A percentile compares a stretch with the other conserved stretches of the same genome.
phyloP scores from a whole-genome alignment of 2,329 filamentous ascomycete genomes.

The Parastagonospora nodorum region DNA sequence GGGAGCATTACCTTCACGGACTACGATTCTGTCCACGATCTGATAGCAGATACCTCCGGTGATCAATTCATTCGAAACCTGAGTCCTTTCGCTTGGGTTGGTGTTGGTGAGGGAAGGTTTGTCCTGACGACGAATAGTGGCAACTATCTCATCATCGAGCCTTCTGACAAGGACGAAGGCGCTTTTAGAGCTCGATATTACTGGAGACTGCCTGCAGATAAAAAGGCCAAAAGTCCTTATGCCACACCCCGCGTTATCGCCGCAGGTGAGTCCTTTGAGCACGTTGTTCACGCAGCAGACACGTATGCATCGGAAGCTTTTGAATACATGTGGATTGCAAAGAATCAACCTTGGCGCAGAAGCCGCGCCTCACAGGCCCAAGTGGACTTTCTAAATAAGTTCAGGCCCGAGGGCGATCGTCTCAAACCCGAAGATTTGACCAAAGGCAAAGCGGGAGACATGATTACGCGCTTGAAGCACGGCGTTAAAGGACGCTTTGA shows the following conservation, averaged over 20 bases:
- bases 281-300: constrained; percentile 84
- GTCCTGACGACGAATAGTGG: constrained; percentile 67
- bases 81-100: constrained; percentile 82
- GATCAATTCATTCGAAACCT: constrained; percentile 79
- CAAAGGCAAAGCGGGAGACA: constrained; percentile 82
- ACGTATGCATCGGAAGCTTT: constrained; percentile 74
- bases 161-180: constrained; percentile 48
- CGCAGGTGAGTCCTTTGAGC: constrained; percentile 66
- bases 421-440: constrained; percentile 64
- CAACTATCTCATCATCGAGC: constrained; percentile 63
- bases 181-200: constrained; percentile 50
- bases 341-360: constrained; percentile 71
- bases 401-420: constrained; percentile 60
- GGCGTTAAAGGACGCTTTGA: constrained; percentile 68
- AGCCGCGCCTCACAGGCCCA: constrained; percentile 65
- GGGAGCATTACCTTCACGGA: constrained; percentile 78
- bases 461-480: constrained; percentile 91
- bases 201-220: constrained; percentile 43
- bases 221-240: constrained; percentile 60
- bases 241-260: constrained; percentile 72
- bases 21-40: constrained; percentile 88
- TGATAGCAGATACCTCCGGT: constrained; percentile 79
- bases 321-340: constrained; percentile 68
- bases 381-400: constrained; percentile 71
- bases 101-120: constrained; percentile 71